These are phyloP conservation scores for Cyathus striatus DNA, from an alignment of 768 basidiomycete species.

Conservation along the genomic window DNA sequence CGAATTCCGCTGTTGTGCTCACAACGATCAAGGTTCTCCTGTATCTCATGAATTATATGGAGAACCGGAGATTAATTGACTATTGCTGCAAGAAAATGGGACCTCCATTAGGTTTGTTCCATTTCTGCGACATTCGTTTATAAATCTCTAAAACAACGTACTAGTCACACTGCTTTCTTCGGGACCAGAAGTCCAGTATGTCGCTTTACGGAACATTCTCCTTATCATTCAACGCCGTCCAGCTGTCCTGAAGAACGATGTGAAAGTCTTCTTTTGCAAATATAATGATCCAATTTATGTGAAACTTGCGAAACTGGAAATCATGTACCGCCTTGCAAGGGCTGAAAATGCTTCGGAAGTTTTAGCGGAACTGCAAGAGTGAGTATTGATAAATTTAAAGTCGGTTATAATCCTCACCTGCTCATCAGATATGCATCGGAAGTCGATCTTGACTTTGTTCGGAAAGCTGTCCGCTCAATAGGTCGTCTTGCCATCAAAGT, in stretches of 20 bases:
- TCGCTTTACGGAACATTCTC: constrained; percentile 92
- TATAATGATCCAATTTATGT: constrained; percentile 99
- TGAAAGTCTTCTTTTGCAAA: constrained; percentile 99
- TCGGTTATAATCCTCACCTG: neutral
- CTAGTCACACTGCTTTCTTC: constrained; percentile 95
- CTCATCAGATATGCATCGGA: constrained; percentile 86
- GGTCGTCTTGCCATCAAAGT: constrained; percentile 99
- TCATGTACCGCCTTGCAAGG: constrained; percentile 97
- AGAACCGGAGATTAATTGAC: constrained; percentile 78
- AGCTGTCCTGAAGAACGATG: constrained; percentile 89
- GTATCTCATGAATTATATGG: constrained; percentile 99
- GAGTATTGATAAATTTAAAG: constrained; percentile 16
- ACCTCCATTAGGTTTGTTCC: constrained; percentile 76
- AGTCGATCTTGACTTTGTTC: constrained; percentile 96
- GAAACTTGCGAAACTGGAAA: constrained; percentile 96
- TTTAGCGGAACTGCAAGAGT: constrained; percentile 94
- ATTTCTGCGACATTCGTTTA: neutral
- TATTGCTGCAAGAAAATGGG: constrained; percentile 97
- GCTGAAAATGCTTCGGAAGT: constrained; percentile 92
- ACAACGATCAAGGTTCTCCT: constrained; percentile 96
- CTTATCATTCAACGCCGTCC: constrained; percentile 96
- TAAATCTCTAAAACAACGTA: neutral
- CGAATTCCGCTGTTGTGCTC: constrained; percentile 98
- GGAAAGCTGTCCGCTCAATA: constrained; percentile 96
- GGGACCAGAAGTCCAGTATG: constrained; percentile 98